Evolutionary conservation across 1,139 yeast species (phyloP).

Genomic region (Sporopachydermia cereana): DNA sequence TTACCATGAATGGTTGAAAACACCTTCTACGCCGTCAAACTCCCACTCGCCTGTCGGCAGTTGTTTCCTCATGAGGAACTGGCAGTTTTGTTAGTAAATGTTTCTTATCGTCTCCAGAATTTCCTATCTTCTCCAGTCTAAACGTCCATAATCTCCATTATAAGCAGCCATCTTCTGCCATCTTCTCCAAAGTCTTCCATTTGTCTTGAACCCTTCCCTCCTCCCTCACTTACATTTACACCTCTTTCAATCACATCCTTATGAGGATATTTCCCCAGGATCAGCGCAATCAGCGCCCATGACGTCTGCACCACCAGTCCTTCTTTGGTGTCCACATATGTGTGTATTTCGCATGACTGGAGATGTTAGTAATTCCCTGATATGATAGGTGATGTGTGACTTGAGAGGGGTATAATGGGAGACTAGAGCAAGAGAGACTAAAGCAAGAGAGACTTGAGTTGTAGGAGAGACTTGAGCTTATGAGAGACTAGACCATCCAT

Average conservation of each 20-base stretch:
- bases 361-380: constrained; percentile 13
- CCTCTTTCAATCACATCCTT: constrained; percentile 51
- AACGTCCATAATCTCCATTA: too few relatives aligned
- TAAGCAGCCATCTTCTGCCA: too few relatives aligned
- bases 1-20: constrained; percentile 72
- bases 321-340: constrained; percentile 53
- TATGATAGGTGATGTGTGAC: constrained; percentile 8
- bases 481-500: too few relatives aligned
- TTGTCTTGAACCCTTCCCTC: too few relatives aligned
- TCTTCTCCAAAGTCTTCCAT: too few relatives aligned
- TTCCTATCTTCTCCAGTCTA: neutral
- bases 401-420: constrained; percentile 17
- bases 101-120: too few relatives aligned
- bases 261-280: constrained; percentile 75
- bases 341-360: constrained; percentile 64
- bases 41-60: constrained; percentile 71
- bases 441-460: too few relatives aligned
- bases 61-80: constrained; percentile 58
- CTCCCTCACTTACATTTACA: constrained; percentile 25
- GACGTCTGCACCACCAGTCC: constrained; percentile 84
- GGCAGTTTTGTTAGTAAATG: neutral
- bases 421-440: too few relatives aligned
- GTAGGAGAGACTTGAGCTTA: too few relatives aligned
- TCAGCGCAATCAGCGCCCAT: constrained; percentile 80
- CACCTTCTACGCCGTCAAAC: constrained; percentile 86